Evolutionary conservation across 2,329 filamentous ascomycete genomes (phyloP), one percentile per base, ranked within the genome.

Genomic region (Scedosporium boydii): DNA sequence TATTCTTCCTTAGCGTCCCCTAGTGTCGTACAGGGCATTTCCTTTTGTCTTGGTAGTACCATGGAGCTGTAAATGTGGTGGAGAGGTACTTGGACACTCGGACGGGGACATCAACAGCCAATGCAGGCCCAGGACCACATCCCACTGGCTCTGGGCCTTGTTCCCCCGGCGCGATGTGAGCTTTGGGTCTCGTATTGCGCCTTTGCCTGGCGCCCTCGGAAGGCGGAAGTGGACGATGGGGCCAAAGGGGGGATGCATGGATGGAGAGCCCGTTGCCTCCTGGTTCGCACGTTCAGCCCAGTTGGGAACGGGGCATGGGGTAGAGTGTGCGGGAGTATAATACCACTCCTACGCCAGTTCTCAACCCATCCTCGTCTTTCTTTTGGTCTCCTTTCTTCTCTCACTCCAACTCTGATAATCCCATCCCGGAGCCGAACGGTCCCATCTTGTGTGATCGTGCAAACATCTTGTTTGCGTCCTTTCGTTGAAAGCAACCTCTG

Each of bases 381-480:
- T 58, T 63, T 61, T 57, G 18, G 61, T 21, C 21, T 60, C 18
- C 23, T 63, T 56, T 61, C 21, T 46, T 53, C 26, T 55, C 21
- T 14, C 46, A 26, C 56, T 61, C 63, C 48, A 44, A 42, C 61
- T 59, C 55, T 48, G 44, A 34, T 60, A 46, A 56, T 59, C 41
- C 42, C 27, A 44, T 38, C 26, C 42, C 44, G 41, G 44, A 34
- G 58, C 58, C 27, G 34, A 26, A 16, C 42, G 29, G 42, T 56
- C 44, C 34, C 38, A 34, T 53, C 51, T 44, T 62, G 27, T 41
- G 59, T 27, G 29, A 23, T 58, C 51, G 58, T 66, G 67, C 64
- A 66, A 61, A 66, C 66, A 23, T 66, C 60, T 65, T 59, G 68
- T 68, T 68, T 69, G 65, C 68, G 66, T 68, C 68, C 68, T 67